These are phyloP conservation scores for Didymella pinodella DNA, from an alignment of 2,329 filamentous ascomycete species.

Conservation along the genomic window DNA sequence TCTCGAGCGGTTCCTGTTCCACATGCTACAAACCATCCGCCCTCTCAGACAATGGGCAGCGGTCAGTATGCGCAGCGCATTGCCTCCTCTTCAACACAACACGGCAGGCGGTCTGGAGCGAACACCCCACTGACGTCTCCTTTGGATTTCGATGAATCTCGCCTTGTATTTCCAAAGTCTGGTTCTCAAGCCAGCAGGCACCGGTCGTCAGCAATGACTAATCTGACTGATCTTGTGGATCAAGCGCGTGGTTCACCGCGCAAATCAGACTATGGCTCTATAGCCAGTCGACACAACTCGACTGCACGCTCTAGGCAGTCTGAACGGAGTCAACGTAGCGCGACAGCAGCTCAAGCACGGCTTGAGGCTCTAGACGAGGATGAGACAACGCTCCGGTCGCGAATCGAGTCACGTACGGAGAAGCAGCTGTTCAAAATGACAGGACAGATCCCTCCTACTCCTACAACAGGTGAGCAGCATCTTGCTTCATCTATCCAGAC, in stretches of 20 bases:
- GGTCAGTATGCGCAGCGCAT: conserved; percentile 24
- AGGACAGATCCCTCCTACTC: conserved; percentile 39
- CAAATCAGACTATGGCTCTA: conserved; percentile 31
- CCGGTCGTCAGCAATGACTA: conserved; percentile 29
- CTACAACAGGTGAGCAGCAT: conserved; percentile 28
- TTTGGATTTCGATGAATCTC: conserved; percentile 18
- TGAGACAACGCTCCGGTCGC: conserved; percentile 48
- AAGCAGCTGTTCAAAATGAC: conserved; percentile 46
- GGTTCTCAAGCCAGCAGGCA: conserved; percentile 28
- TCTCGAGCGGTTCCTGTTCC: conserved; percentile 23
- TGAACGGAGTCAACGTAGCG: conserved; percentile 30
- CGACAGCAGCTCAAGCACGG: conserved; percentile 22
- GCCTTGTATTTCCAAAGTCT: conserved; percentile 20
- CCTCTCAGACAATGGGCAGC: conserved; percentile 12
- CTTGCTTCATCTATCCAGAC: neutral
- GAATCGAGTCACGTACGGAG: conserved; percentile 53
- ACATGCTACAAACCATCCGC: conserved; percentile 30
- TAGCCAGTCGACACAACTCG: conserved; percentile 28
- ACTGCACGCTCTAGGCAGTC: conserved; percentile 38
- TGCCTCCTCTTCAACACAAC: conserved; percentile 18
- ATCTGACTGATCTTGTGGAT: conserved; percentile 39
- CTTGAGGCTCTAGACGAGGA: conserved; percentile 35
- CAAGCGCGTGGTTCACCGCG: conserved; percentile 32
- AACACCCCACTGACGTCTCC: conserved; percentile 27
- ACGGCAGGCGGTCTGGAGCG: conserved; percentile 11